Evolutionary conservation across 345 rosid genomes (phyloP).

Genomic region (Physaria fendleri): DNA sequence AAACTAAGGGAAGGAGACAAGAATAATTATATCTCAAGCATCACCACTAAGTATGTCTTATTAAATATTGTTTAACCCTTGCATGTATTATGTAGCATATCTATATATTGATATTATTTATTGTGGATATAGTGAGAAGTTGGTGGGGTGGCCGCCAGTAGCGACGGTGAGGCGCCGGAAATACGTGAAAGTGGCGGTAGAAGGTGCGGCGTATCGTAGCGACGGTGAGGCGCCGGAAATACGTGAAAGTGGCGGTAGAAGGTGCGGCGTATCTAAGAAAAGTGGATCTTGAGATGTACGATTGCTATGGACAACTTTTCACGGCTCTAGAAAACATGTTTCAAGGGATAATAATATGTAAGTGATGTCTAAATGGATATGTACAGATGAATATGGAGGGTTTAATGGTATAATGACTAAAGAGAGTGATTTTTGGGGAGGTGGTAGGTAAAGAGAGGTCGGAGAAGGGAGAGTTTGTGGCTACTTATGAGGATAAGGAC

Average conservation of each 20-base stretch:
- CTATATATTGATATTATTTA: background rate
- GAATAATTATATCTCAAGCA: background rate
- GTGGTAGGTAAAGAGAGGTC: constrained; percentile 30
- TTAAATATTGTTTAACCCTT: background rate
- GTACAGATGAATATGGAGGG: background rate
- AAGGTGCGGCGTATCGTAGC: constrained; percentile 69
- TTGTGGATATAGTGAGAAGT: constrained; percentile 32
- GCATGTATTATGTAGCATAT: background rate
- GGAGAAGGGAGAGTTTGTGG: constrained; percentile 41
- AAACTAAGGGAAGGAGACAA: constrained; percentile 23
- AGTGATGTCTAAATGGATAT: background rate
- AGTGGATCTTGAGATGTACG: constrained; percentile 50
- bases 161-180: constrained; percentile 37
- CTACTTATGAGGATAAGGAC: constrained; percentile 75
- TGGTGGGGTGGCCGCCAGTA: constrained; percentile 88
- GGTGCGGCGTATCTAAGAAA: constrained; percentile 72
- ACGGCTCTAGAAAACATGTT: constrained; percentile 50
- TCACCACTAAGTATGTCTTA: constrained; percentile 13
- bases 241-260: constrained; percentile 67
- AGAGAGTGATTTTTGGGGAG: background rate
- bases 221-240: constrained; percentile 36
- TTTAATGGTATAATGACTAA: background rate
- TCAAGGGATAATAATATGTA: constrained; percentile 44
- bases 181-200: constrained; percentile 66
- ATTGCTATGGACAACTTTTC: constrained; percentile 40